Base-by-base conservation (phyloP, 2,329 filamentous ascomycete species). In the Trichoderma semiorbis region DNA sequence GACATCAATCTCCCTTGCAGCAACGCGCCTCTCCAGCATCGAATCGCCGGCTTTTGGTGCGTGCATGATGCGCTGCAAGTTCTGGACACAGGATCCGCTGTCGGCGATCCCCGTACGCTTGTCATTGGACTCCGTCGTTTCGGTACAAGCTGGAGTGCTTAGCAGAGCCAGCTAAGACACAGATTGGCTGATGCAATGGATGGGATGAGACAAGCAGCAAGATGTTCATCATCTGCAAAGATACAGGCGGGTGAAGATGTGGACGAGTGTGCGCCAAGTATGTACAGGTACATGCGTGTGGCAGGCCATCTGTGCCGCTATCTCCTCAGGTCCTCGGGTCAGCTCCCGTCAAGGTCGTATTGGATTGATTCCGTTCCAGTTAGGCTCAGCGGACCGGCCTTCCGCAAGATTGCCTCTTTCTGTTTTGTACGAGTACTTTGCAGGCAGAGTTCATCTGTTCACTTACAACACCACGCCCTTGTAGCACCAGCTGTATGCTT, bases 321-420 rank as follows among this genome's bases (percentile, higher is more conserved):
- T n/a, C 10, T 62, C 3, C 7, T 10, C 24, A 18, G 63, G 32
- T 32, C 12, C 30, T 32, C 65, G 53, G 36, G 55, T 47, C 50
- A 67, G 34, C 64, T 58, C 34, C 64, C 47, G 50, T 60, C 50
- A 36, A 39, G 24, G 32, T 43, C 53, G 64, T 39, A 58, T 53
- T 53, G 16, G 7, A 43, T 43, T 18, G 39, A 43, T 43, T 43
- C 39, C 39, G 7, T 43, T n/a, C 26, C 39, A 26, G n/a, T 58
- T 69, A 69, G 67, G 67, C 57, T 69, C 67, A 28, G 67, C 67
- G 67, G 67, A 62, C 67, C 67, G 67, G 57, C 30, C 34, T 53
- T 53, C 57, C 67, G 67, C 39, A 69, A 47, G 55, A 61, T 69
- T 62, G 43, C 57, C 36, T 50, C 36, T 50, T 28, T 61, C 28